Evolutionary conservation across 371 early-diverging fungal species (phyloP).

Genomic region (Syncephalastrum sp.): DNA sequence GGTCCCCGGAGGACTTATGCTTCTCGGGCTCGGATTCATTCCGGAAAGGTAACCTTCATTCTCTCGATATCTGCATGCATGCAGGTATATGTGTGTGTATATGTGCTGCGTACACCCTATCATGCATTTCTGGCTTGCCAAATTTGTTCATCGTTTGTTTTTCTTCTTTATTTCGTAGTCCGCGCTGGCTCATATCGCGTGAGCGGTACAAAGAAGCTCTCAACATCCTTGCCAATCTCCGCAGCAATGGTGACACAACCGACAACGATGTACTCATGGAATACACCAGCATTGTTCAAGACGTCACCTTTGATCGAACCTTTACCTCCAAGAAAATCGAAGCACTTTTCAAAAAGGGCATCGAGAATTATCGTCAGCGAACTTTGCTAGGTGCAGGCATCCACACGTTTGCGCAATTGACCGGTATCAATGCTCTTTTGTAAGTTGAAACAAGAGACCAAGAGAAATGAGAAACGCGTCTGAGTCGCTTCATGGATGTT

Average conservation of each 20-base stretch:
- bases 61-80: background rate
- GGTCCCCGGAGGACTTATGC: slow-evolving; percentile 65
- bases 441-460: slow-evolving; percentile 26
- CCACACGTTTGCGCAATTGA: slow-evolving; percentile 74
- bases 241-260: slow-evolving; percentile 27
- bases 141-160: too few species aligned
- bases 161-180: slow-evolving; percentile 40
- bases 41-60: slow-evolving; percentile 45
- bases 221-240: slow-evolving; percentile 65
- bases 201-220: slow-evolving; percentile 70
- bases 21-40: slow-evolving; percentile 62
- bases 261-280: slow-evolving; percentile 45
- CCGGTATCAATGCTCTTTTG: slow-evolving; percentile 77
- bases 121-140: too few species aligned
- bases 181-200: slow-evolving; percentile 82
- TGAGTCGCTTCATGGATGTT: background rate
- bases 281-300: slow-evolving; percentile 71
- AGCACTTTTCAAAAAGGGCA: slow-evolving; percentile 42
- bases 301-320: slow-evolving; percentile 67
- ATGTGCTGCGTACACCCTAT: background rate
- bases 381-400: slow-evolving; percentile 67
- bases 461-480: background rate
- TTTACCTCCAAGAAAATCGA: slow-evolving; percentile 67
- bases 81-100: slow-evolving; percentile 9
- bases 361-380: slow-evolving; percentile 56